Percentiles rank a stretch among this genome's conserved stretches.
These are phyloP conservation scores for Wickerhamomyces chaumierensis DNA, from an alignment of 805 yeast genomes.

Conservation along the genomic window DNA sequence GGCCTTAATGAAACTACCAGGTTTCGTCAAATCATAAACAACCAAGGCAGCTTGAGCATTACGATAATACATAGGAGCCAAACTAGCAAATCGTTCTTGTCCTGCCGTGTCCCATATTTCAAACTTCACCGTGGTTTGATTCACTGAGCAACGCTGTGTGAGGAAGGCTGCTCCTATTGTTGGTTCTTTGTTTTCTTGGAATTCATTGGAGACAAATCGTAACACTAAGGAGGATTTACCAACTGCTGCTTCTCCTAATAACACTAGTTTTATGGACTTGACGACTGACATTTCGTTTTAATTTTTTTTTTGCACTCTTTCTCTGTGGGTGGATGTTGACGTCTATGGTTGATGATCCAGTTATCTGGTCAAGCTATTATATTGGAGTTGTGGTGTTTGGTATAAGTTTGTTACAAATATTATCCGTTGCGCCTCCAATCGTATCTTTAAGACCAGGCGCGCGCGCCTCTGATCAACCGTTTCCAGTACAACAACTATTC, in stretches of 20 bases:
- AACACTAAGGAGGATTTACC: slow-evolving; percentile 91
- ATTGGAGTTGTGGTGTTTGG: no score
- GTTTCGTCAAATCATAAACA: slow-evolving; percentile 91
- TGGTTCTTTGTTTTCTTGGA: slow-evolving; percentile 95
- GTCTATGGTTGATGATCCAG: no score
- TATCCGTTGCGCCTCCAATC: no score
- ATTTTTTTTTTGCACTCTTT: no score
- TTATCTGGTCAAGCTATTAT: no score
- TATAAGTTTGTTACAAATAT: no score
- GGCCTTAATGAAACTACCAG: slow-evolving; percentile 89
- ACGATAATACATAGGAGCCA: slow-evolving; percentile 96
- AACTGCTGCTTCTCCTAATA: slow-evolving; percentile 95
- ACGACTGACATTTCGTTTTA: slow-evolving; percentile 16
- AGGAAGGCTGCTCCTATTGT: slow-evolving; percentile 97
- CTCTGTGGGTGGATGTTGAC: no score
- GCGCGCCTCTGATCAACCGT: no score
- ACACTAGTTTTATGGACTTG: slow-evolving; percentile 78
- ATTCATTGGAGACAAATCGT: slow-evolving; percentile 88
- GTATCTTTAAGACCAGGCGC: no score
- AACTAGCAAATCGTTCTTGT: slow-evolving; percentile 89
- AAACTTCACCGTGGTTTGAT: slow-evolving; percentile 68
- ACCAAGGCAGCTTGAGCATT: slow-evolving; percentile 96
- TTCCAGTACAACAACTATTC: no score
- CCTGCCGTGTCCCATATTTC: slow-evolving; percentile 98
- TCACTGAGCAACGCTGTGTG: slow-evolving; percentile 85